A percentile compares a stretch with the other conserved stretches of the same genome.
Evolutionary conservation across 306 rosid species (phyloP).

Genomic region (Cicer yamashitae): DNA sequence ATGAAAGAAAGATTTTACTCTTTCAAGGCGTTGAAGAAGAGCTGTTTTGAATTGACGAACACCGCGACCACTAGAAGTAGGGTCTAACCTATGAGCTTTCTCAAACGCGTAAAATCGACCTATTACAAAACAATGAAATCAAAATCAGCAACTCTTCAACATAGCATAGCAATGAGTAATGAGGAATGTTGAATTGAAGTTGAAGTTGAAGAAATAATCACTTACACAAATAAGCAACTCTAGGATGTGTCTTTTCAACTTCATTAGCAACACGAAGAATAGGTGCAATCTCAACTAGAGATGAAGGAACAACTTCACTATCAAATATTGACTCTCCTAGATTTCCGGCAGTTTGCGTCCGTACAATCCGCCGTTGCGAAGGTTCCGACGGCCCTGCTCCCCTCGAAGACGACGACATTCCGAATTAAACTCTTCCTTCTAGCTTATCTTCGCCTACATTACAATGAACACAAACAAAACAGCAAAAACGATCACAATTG

Average conservation of each 20-base stretch:
- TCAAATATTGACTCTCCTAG: constrained; percentile 84
- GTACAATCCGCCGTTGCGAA: constrained; percentile 67
- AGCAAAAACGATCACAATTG: background rate
- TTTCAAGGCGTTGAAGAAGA: constrained; percentile 95
- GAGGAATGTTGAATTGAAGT: background rate
- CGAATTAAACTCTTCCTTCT: background rate
- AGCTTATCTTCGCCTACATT: background rate
- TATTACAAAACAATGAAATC: constrained; percentile 36
- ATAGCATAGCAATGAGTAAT: background rate
- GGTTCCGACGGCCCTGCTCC: constrained; percentile 71
- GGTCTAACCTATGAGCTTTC: constrained; percentile 98
- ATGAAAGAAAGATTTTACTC: constrained; percentile 52
- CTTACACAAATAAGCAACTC: constrained; percentile 98
- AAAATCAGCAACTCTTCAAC: background rate
- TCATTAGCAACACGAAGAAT: constrained; percentile 98
- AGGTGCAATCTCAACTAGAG: constrained; percentile 88
- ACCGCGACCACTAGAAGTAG: constrained; percentile 98
- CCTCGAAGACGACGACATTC: constrained; percentile 68
- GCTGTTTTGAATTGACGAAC: constrained; percentile 99
- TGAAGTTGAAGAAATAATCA: background rate
- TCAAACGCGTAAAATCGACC: constrained; percentile 99
- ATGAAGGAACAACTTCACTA: constrained; percentile 94
- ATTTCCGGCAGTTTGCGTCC: constrained; percentile 95
- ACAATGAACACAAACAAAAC: background rate
- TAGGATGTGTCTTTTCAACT: constrained; percentile 87